Percentiles rank a stretch among this genome's conserved stretches.
phyloP scores from a whole-genome alignment of 768 basidiomycete species.

The Hortiboletus campestris region DNA sequence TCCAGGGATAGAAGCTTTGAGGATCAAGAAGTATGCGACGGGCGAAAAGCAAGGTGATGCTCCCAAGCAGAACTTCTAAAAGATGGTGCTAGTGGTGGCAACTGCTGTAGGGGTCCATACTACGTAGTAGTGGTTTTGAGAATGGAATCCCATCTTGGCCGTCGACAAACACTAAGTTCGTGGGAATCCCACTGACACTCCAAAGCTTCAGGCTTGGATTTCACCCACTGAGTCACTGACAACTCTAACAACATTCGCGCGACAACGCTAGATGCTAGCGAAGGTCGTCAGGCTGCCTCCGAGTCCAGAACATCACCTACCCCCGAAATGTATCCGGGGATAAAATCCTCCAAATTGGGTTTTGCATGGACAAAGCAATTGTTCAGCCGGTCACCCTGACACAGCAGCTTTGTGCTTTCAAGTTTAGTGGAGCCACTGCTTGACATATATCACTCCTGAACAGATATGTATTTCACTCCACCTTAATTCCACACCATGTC shows the following conservation, averaged over 20 bases:
- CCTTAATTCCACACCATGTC: conserved; percentile 10
- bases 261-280: background rate
- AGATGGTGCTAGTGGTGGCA: background rate
- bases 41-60: background rate
- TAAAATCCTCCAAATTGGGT: background rate
- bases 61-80: background rate
- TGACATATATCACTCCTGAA: background rate
- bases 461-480: background rate
- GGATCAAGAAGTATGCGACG: background rate
- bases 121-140: background rate
- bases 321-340: background rate
- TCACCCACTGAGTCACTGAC: too few relatives aligned
- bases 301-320: too few relatives aligned
- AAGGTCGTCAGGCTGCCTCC: background rate
- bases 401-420: conserved; percentile 17
- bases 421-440: conserved; percentile 8
- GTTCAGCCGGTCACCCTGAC: background rate
- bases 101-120: too few relatives aligned
- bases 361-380: conserved; percentile 11
- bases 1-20: background rate
- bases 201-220: background rate
- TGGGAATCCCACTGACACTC: background rate
- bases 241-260: background rate
- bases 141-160: background rate
- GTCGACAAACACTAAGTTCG: background rate